Conservation (phyloP, 73 alveolate genomes). For the Tetrahymena borealis region DNA sequence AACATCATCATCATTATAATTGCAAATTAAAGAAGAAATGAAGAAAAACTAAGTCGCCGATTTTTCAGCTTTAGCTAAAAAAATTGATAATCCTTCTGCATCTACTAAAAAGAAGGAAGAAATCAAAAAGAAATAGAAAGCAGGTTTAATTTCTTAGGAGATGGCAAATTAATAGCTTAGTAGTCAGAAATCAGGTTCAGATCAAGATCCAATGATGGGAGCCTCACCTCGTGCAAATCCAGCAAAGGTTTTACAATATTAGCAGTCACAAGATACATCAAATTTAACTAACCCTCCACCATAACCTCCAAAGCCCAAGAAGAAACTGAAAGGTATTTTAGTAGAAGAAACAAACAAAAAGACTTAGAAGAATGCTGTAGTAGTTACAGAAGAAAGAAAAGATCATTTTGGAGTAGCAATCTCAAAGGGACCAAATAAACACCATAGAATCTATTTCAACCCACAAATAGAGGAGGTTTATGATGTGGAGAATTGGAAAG, state of each 20-base stretch:
- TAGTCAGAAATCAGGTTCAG: neutral
- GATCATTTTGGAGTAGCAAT: neutral
- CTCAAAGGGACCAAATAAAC: neutral
- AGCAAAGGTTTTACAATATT: neutral
- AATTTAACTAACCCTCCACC: neutral
- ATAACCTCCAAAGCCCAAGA: neutral
- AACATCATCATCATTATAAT: neutral
- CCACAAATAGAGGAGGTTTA: neutral
- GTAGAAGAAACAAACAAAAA: neutral
- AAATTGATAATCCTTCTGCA: neutral
- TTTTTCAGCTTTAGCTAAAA: neutral
- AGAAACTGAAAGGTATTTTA: neutral
- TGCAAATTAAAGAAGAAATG: neutral
- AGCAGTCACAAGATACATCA: neutral
- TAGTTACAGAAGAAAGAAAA: neutral
- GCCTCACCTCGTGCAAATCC: neutral
- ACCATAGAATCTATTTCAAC: neutral
- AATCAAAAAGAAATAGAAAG: neutral
- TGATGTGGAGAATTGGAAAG: neutral
- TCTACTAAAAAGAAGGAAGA: neutral
- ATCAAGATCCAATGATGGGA: neutral
- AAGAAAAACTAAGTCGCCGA: neutral
- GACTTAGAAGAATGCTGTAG: neutral
- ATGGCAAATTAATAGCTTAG: neutral
- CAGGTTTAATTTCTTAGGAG: neutral